phyloP scores from a whole-genome alignment of 768 basidiomycete genomes.

The Cyclocybe aegerita region DNA sequence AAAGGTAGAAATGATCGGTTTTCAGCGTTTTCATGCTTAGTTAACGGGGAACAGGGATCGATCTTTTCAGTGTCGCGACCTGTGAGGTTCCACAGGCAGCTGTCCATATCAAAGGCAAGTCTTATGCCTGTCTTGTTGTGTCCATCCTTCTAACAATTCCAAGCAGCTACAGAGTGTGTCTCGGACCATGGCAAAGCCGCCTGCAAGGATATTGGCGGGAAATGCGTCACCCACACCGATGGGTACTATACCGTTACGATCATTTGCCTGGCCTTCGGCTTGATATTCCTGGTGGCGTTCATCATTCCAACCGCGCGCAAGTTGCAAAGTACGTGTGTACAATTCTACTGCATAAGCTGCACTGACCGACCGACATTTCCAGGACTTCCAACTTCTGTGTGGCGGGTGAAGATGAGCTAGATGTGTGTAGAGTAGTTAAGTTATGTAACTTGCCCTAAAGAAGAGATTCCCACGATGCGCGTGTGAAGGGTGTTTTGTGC shows the following conservation, averaged over 20 bases:
- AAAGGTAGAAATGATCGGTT: conserved; percentile 51
- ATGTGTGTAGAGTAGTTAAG: conserved; percentile 2
- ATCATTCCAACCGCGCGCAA: conserved; percentile 82
- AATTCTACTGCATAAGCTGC: not conserved
- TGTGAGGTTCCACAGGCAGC: conserved; percentile 71
- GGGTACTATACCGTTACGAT: conserved; percentile 88
- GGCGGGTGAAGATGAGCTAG: conserved; percentile 59
- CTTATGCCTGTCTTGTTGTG: conserved; percentile 10
- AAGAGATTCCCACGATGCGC: conserved; percentile 30
- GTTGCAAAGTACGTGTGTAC: conserved; percentile 70
- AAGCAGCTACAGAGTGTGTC: conserved; percentile 80
- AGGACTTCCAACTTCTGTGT: conserved; percentile 70
- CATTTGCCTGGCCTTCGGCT: conserved; percentile 79
- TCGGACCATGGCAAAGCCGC: conserved; percentile 85
- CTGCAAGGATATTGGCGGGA: conserved; percentile 74
- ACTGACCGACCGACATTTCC: conserved; percentile 13
- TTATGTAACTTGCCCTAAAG: conserved; percentile 41
- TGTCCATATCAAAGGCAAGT: conserved; percentile 50
- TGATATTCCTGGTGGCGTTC: conserved; percentile 67
- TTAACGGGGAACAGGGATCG: conserved; percentile 59
- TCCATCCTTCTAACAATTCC: not conserved
- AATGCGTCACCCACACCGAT: conserved; percentile 82
- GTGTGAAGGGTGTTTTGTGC: conserved; percentile 14
- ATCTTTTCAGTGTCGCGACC: conserved; percentile 81
- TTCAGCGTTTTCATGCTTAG: conserved; percentile 8